Conservation (phyloP, 2,329 filamentous ascomycete species). For the Paecilomyces fulvus region DNA sequence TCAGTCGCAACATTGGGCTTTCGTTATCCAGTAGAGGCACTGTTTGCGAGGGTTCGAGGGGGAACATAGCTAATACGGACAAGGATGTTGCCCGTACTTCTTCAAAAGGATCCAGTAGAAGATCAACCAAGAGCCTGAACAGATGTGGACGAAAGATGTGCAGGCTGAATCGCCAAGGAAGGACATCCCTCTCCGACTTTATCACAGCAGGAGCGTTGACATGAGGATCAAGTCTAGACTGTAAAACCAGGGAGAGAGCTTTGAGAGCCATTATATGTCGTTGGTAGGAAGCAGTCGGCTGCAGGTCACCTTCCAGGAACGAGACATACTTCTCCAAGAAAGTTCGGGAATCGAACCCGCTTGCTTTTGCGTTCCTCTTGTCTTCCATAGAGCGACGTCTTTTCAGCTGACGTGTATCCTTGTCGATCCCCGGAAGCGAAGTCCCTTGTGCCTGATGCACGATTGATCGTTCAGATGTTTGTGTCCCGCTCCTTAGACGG, state of each 20-base stretch:
- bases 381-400: neutral
- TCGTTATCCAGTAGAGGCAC: conserved; percentile 3
- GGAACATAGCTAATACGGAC: conserved; percentile 35
- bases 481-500: conserved; percentile 60
- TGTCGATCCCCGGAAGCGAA: neutral
- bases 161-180: conserved; percentile 43
- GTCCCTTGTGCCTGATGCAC: conserved; percentile 14
- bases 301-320: conserved; percentile 66
- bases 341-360: conserved; percentile 40
- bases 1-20: conserved; percentile 18
- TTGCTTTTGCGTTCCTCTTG: conserved; percentile 28
- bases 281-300: conserved; percentile 79
- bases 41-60: conserved; percentile 18
- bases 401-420: neutral
- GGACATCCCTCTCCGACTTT: conserved; percentile 42
- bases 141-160: conserved; percentile 33
- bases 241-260: conserved; percentile 58
- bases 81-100: conserved; percentile 62
- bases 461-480: conserved; percentile 12
- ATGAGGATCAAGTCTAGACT: conserved; percentile 55
- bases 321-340: conserved; percentile 69
- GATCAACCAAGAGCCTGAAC: conserved; percentile 59
- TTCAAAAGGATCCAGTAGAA: conserved; percentile 84
- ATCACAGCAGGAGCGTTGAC: conserved; percentile 31
- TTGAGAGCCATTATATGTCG: conserved; percentile 75